Percentiles rank a stretch among this genome's conserved stretches.
phyloP scores from a whole-genome alignment of 2,329 filamentous ascomycete species.

The Corniculantispora saksenae region DNA sequence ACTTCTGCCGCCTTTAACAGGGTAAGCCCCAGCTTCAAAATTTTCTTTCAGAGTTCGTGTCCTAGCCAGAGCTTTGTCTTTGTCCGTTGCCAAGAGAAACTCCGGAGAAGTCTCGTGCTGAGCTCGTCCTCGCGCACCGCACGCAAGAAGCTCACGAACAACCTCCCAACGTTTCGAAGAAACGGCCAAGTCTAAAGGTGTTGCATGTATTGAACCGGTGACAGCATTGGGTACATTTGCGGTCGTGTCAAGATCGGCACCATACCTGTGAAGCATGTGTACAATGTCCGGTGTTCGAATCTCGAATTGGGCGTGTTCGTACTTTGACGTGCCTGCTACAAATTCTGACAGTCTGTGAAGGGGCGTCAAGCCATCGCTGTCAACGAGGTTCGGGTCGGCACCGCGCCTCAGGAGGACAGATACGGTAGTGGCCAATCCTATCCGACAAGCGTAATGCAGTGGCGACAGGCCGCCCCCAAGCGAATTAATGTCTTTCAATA shows the following conservation, averaged over 20 bases:
- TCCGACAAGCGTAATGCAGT: slow-evolving; percentile 3
- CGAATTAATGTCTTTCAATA: background rate
- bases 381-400: background rate
- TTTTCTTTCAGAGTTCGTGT: background rate
- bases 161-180: slow-evolving; percentile 5
- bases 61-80: background rate
- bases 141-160: slow-evolving; percentile 1
- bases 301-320: background rate
- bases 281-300: slow-evolving; percentile 5
- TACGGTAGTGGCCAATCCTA: background rate
- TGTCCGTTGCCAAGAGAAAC: slow-evolving; percentile 5
- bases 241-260: background rate
- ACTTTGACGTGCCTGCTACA: background rate
- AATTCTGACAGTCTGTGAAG: slow-evolving; percentile 1
- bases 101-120: background rate
- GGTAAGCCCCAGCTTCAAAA: background rate
- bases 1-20: too few relatives aligned
- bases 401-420: background rate
- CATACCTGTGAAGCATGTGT: background rate
- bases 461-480: background rate
- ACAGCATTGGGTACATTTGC: background rate
- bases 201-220: background rate
- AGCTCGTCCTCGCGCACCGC: background rate
- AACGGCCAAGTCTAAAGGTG: background rate
- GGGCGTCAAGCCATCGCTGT: background rate